A percentile compares a stretch with the other conserved stretches of the same genome.
Evolutionary conservation across 768 basidiomycete genomes (phyloP).

Genomic region (Nidula microcarpa): DNA sequence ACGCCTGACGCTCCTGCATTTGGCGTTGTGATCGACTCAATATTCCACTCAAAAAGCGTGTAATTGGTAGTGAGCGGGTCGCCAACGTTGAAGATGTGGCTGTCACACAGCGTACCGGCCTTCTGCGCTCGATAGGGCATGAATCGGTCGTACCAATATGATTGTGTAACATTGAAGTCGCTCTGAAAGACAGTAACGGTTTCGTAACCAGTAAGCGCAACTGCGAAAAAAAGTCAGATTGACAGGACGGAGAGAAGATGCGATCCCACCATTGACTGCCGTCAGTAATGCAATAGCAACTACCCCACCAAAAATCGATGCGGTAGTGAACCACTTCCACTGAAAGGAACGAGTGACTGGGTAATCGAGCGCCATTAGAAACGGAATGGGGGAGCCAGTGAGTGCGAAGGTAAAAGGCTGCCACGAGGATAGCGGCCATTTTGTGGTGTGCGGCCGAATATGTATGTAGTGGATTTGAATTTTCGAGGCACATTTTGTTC

Average conservation of each 20-base stretch:
- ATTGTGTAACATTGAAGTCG: constrained; percentile 13
- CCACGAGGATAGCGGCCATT: background rate
- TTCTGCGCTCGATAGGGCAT: constrained; percentile 7
- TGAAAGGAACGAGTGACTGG: constrained; percentile 8
- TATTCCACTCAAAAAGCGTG: constrained; percentile 13
- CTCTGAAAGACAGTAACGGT: constrained; percentile 13
- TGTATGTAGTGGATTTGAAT: background rate
- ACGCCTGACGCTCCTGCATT: constrained; percentile 13
- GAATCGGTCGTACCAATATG: constrained; percentile 12
- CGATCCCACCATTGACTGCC: constrained; percentile 10
- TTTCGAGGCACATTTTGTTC: background rate
- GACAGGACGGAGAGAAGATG: background rate
- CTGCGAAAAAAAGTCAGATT: constrained; percentile 2
- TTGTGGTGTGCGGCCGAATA: background rate
- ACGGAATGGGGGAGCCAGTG: too few species aligned
- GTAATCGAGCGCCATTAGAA: constrained; percentile 5
- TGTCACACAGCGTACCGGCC: constrained; percentile 14
- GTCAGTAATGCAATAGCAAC: constrained; percentile 8
- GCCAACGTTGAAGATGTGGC: constrained; percentile 13
- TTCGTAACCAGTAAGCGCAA: constrained; percentile 16
- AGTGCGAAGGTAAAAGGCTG: background rate
- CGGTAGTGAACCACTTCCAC: constrained; percentile 1
- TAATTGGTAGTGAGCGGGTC: constrained; percentile 17
- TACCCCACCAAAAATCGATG: constrained; percentile 5
- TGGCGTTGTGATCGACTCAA: constrained; percentile 8